Base-by-base conservation (phyloP, 345 rosid genomes). In the Geranium brycei region DNA sequence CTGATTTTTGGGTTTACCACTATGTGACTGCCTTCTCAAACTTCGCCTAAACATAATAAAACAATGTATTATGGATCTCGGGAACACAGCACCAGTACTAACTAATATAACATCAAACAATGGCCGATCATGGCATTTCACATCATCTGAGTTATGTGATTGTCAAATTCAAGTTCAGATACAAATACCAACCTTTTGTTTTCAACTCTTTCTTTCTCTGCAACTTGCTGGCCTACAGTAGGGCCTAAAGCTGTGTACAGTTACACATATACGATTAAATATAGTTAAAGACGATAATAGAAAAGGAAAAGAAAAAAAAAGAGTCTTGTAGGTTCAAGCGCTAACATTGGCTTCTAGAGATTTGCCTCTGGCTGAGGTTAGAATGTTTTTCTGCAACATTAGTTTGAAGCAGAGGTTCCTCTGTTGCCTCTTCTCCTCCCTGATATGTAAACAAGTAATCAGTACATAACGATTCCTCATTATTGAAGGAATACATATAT, bases 1-100 rank as follows among this genome's bases (percentile, higher is more conserved):
- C 31, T 23, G 69, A 69, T 71, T 73, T n/a, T 79, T 77, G 61
- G 84, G 74, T 71, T 68, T 78, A 66, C 81, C 79, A 74, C 77
- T 80, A 15, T 82, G 79, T 38, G 97, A 82, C 67, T 77, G 87
- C 66, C 88, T 80, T 78, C 87, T 80, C 74, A 72, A 51, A 31
- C 85, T 80, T 18, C 69, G 87, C 71, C 91, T 87, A 61, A 67
- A 67, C 19, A 38, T 61, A 31, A 68, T 18, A 5, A 66, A 60
- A n/a, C 64, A 62, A 12, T 28, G n/a, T 7, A 8, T 31, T 17
- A 14, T 10, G 31, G 8, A 18, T 12, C 19, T 7, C 31, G 14
- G 19, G 16, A 28, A 28, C 13, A 17, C 12, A 23, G 28, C 28
- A 23, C 28, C 28, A 23, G 28, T 23, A 23, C 28, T 23, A 23